These are phyloP conservation scores for Pichia manshurica DNA, from an alignment of 805 yeast species.

Conservation along the genomic window DNA sequence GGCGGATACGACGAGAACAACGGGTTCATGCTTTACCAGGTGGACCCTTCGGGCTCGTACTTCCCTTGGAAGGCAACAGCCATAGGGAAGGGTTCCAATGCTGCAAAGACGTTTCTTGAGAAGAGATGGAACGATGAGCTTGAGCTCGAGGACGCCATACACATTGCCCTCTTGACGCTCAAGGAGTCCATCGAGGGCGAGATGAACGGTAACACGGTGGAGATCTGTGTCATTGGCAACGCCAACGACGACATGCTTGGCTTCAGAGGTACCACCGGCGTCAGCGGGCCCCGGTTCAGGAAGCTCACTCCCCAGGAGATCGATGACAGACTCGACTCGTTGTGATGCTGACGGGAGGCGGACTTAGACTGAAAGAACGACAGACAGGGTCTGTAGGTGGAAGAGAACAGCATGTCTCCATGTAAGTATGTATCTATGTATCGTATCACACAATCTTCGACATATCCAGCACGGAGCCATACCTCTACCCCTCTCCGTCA, in stretches of 20 bases:
- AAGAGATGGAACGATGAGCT: slow-evolving; percentile 97
- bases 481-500: too few species aligned
- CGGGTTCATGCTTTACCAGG: slow-evolving; percentile 83
- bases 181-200: slow-evolving; percentile 98
- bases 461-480: too few species aligned
- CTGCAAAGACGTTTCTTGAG: slow-evolving; percentile 96
- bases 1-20: slow-evolving; percentile 82
- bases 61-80: slow-evolving; percentile 99
- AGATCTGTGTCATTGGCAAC: slow-evolving; percentile 79
- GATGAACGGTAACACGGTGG: slow-evolving; percentile 93
- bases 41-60: slow-evolving; percentile 96
- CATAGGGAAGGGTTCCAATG: slow-evolving; percentile 89
- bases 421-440: too few species aligned
- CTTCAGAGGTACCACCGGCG: slow-evolving; percentile 70
- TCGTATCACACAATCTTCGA: too few species aligned
- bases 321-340: slow-evolving; percentile 89
- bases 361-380: too few species aligned
- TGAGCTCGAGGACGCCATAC: slow-evolving; percentile 97
- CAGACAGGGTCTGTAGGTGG: too few species aligned
- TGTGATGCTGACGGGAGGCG: too few species aligned
- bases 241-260: slow-evolving; percentile 80
- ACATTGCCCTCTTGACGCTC: slow-evolving; percentile 86
- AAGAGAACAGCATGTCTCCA: too few species aligned
- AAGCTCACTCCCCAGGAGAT: slow-evolving; percentile 85
- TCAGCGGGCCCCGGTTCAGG: slow-evolving; percentile 85